Base-by-base conservation (phyloP, 2,329 filamentous ascomycete genomes). In the Cladosporium sp. region DNA sequence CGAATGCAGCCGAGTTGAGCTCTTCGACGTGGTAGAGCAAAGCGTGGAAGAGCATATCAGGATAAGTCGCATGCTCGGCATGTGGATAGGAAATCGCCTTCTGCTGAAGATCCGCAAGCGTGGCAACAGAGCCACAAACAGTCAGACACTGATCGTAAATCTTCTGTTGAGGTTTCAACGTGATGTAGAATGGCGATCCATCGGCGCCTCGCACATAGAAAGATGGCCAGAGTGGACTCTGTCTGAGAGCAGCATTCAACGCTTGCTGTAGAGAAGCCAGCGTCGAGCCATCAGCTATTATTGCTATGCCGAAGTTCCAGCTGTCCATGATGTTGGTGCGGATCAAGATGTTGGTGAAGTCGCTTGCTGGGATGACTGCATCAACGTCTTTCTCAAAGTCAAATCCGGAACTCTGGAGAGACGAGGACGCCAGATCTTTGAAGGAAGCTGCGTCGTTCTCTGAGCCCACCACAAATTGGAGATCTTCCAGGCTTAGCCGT, bases 241-340 rank as follows among this genome's bases (percentile, higher is more conserved):
- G 32, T 20, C 15, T 13, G 5, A 53, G 22, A 5, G 50, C 50
- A 20, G 34, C 50, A 34, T 28, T 40, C 36, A 53, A 20, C 17
- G 34, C 50, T 17, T 53, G 17, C 22, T n/a, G 17, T 37, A 53
- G 17, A 22, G 22, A 15, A 13, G 50, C 6, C 5, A 53, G 13
- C 1, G 50, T 53, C 19, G 50, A 53, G 19, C 36, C 36, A 17
- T 53, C 50, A 12, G 50, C 50, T 13, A 53, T 17, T 6, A 53
- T 15, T 15, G 50, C 50, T 4, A 53, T 53, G 15, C 34, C 50
- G 20, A 53, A 53, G 34, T 53, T 53, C 34, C 50, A 53, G 9
- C 8, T 37, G 17, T 53, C 50, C 36, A 53, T 53, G 50, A 39
- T 20, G 17, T 25, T 40, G n/a, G n/a, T 24, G 3, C 24, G 17